phyloP scores from a whole-genome alignment of 306 rosid species.

The Gastrolobium bilobum region DNA sequence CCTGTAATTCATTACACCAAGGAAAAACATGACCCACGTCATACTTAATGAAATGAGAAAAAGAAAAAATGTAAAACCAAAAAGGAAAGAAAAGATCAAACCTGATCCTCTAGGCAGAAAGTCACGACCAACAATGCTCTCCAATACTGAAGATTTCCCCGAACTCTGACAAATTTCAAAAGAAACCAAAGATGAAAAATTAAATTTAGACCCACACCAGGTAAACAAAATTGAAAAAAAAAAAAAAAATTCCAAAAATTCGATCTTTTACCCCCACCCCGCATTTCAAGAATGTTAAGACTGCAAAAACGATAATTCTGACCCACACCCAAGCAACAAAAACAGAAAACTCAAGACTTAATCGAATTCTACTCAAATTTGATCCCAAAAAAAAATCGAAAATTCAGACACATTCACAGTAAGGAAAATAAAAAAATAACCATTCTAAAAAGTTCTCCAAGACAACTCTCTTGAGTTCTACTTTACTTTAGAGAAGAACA shows the following conservation, averaged over 20 bases:
- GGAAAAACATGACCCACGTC: not conserved
- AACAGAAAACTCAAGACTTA: not conserved
- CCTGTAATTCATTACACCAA: conserved; percentile 63
- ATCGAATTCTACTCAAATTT: not conserved
- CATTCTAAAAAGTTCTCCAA: not conserved
- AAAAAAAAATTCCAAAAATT: not conserved
- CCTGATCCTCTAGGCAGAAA: conserved; percentile 99
- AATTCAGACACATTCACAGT: not conserved
- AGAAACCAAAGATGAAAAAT: not conserved
- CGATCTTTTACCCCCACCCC: not conserved
- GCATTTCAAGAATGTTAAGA: not conserved
- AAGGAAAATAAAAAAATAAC: not conserved
- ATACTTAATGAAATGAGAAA: not conserved
- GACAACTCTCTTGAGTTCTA: not conserved
- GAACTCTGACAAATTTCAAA: conserved; percentile 75
- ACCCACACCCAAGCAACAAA: not conserved
- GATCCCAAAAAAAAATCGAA: not conserved
- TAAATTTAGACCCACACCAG: not conserved
- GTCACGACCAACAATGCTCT: conserved; percentile 98
- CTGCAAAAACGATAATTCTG: conserved; percentile 20
- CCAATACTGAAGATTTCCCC: conserved; percentile 95
- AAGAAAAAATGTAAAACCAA: not conserved
- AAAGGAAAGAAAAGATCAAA: conserved; percentile 4
- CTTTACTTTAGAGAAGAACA: not conserved
- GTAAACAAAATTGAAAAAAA: not conserved